Evolutionary conservation across 768 basidiomycete genomes (phyloP), one percentile per base, ranked within the genome.

Genomic region (Sarcomyxa edulis): DNA sequence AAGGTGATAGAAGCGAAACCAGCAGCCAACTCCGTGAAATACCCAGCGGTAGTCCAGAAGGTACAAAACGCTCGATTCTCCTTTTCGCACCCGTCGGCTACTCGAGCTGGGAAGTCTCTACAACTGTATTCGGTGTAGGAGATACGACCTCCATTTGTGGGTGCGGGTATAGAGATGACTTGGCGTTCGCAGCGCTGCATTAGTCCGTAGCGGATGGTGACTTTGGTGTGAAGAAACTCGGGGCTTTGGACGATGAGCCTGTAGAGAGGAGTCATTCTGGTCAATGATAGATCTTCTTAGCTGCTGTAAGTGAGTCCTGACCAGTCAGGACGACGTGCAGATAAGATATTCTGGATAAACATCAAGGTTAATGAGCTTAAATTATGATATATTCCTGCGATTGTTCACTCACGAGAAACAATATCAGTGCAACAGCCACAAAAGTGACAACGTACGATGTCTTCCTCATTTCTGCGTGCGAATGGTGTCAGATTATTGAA

Each of bases 401-500:
- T 33, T 19, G 14, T 10, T n/a, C 14, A 60, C 81, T 46, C 43
- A 84, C 82, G 30, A 84, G 52, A 18, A 69, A 47, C 6, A 81
- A 57, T 5, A 70, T 66, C 10, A 72, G 39, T 3, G 68, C 51
- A 1, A 82, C 74, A 20, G 74, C 72, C 42, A 76, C 46, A 47
- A 84, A 81, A 0, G 83, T 74, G 36, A 83, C 45, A 19, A 71
- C 73, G 46, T 87, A 87, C 1, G 81, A 85, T 1, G 69, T 74
- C 50, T 82, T 84, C 46, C 83, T 68, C 83, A 85, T 83, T 14
- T 20, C n/a, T n/a, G n/a, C n/a, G n/a, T n/a, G n/a, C n/a, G n/a
- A n/a, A n/a, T n/a, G n/a, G n/a, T n/a, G n/a, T n/a, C n/a, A n/a
- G n/a, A n/a, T n/a, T n/a, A n/a, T n/a, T n/a, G n/a, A n/a, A n/a